Percentiles rank a stretch among this genome's conserved stretches.
These are phyloP conservation scores for Sanghuangporus baumii DNA, from an alignment of 1,284 basidiomycete genomes.

Conservation along the genomic window DNA sequence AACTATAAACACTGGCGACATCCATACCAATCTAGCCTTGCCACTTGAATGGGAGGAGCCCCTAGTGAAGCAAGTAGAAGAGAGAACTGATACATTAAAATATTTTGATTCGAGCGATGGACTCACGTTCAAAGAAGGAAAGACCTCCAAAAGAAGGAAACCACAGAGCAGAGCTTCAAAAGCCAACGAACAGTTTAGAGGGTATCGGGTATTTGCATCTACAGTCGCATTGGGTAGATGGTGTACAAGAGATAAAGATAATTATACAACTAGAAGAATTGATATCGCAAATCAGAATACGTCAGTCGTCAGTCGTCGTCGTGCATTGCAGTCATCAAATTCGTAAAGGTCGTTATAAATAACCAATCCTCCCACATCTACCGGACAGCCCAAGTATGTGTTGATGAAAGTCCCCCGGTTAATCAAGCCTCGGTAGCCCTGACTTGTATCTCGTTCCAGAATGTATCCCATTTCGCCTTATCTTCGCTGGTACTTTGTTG, in stretches of 20 bases:
- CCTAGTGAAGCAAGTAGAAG: no score
- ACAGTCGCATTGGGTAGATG: background rate
- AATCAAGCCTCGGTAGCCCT: slow-evolving; percentile 21
- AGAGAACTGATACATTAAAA: no score
- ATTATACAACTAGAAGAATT: background rate
- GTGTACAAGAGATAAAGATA: background rate
- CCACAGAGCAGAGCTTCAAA: no score
- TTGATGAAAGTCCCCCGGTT: background rate
- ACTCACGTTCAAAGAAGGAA: no score
- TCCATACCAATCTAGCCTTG: no score
- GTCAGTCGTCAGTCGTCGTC: background rate
- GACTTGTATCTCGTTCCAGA: slow-evolving; percentile 32
- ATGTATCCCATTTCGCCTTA: slow-evolving; percentile 38
- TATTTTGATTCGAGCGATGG: no score
- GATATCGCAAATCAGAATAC: background rate
- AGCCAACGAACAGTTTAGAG: no score
- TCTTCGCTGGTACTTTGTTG: slow-evolving; percentile 17
- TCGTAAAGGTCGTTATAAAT: background rate
- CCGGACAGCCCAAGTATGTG: background rate
- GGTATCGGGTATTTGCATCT: no score
- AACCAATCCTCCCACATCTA: background rate
- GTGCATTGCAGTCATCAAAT: background rate
- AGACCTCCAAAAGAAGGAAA: no score
- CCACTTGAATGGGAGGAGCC: no score
- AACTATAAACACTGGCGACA: background rate